Conservation (phyloP, 768 basidiomycete genomes). For the Roridomyces roridus region DNA sequence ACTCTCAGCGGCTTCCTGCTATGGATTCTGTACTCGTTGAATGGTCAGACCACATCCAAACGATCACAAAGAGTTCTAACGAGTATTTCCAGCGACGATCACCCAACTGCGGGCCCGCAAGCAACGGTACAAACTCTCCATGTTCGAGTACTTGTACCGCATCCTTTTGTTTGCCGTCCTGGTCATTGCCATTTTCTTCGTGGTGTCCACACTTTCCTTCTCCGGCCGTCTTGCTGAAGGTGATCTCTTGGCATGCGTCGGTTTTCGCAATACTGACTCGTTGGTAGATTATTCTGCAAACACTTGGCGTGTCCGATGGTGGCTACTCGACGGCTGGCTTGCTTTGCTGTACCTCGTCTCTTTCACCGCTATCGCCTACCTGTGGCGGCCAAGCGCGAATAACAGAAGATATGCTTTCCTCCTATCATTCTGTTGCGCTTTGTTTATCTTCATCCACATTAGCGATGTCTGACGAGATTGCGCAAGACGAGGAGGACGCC, state of each 20-base stretch:
- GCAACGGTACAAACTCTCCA: slow-evolving; percentile 82
- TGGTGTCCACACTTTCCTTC: slow-evolving; percentile 90
- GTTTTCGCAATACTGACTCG: background rate
- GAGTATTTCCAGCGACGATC: slow-evolving; percentile 72
- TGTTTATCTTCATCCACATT: slow-evolving; percentile 57
- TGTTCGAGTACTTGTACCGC: slow-evolving; percentile 88
- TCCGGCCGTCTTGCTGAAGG: slow-evolving; percentile 92
- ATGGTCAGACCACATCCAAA: slow-evolving; percentile 56
- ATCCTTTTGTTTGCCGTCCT: slow-evolving; percentile 85
- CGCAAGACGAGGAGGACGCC: slow-evolving; percentile 93
- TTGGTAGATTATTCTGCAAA: slow-evolving; percentile 85
- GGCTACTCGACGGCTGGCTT: slow-evolving; percentile 95
- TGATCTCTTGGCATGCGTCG: slow-evolving; percentile 31
- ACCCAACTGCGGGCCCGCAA: slow-evolving; percentile 84
- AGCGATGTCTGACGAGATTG: slow-evolving; percentile 95
- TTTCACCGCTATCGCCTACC: slow-evolving; percentile 81
- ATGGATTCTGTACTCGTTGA: slow-evolving; percentile 93
- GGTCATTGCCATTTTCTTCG: slow-evolving; percentile 88
- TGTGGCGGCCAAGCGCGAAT: slow-evolving; percentile 93
- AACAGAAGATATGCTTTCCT: slow-evolving; percentile 77
- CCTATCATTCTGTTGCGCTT: slow-evolving; percentile 21
- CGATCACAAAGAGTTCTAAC: background rate
- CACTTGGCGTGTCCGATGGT: slow-evolving; percentile 92
- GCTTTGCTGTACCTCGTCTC: slow-evolving; percentile 85
- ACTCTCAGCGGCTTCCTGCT: slow-evolving; percentile 95